phyloP scores from a whole-genome alignment of 495 filamentous ascomycete species.

The Penicillium lividum region DNA sequence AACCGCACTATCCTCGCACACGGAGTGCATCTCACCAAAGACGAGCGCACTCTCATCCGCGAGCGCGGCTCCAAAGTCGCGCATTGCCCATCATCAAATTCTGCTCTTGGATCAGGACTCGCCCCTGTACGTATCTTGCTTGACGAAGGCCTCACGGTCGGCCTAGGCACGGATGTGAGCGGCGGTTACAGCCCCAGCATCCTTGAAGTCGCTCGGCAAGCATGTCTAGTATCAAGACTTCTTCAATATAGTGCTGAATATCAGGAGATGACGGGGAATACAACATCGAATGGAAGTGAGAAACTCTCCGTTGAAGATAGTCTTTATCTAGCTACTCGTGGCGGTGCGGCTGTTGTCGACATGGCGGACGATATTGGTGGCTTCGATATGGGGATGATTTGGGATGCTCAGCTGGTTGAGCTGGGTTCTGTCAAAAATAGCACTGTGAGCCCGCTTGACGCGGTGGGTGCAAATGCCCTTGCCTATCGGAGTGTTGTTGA shows the following conservation, averaged over 20 bases:
- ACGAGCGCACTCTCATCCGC: conserved; percentile 64
- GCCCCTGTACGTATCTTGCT: conserved; percentile 71
- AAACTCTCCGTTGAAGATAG: conserved; percentile 83
- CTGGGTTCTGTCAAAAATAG: conserved; percentile 43
- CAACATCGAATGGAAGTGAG: conserved; percentile 22
- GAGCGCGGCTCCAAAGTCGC: conserved; percentile 62
- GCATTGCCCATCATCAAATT: conserved; percentile 88
- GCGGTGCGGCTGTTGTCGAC: conserved; percentile 77
- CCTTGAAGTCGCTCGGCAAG: conserved; percentile 76
- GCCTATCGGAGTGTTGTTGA: conserved; percentile 12
- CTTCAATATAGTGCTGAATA: conserved; percentile 19
- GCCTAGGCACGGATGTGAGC: conserved; percentile 85
- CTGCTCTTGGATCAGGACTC: conserved; percentile 71
- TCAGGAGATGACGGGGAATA: conserved; percentile 8
- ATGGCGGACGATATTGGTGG: conserved; percentile 66
- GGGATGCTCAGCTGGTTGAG: conserved; percentile 81
- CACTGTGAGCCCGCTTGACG: conserved; percentile 13
- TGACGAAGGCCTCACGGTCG: conserved; percentile 73
- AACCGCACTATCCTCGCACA: conserved; percentile 80
- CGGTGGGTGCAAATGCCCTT: neutral
- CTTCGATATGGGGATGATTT: conserved; percentile 85
- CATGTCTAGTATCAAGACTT: conserved; percentile 69
- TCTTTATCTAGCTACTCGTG: conserved; percentile 80
- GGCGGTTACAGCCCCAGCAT: conserved; percentile 82
- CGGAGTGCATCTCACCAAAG: conserved; percentile 69